Conservation (phyloP, 257 asterid species). For the Forsythia viridissima region DNA sequence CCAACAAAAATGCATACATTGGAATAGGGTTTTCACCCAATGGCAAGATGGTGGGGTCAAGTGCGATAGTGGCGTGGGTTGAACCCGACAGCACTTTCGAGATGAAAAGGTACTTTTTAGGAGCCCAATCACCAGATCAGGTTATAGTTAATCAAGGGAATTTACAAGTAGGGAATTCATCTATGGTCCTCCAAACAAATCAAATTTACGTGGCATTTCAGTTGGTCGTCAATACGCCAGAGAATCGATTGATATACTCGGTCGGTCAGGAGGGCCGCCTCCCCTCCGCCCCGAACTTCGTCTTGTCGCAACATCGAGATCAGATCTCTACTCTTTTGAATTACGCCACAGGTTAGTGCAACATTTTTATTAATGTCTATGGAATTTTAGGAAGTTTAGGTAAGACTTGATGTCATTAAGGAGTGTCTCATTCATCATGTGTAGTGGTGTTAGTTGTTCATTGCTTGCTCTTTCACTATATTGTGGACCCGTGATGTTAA, state of each 20-base stretch:
- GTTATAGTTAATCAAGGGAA: slow-evolving; percentile 46
- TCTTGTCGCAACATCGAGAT: slow-evolving; percentile 47
- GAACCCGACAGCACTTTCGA: slow-evolving; percentile 20
- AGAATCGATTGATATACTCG: slow-evolving; percentile 54
- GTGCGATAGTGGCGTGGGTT: slow-evolving; percentile 73
- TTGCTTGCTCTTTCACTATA: background rate
- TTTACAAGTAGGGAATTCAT: slow-evolving; percentile 44
- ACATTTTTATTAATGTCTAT: background rate
- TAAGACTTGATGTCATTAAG: slow-evolving; percentile 10
- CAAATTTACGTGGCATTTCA: slow-evolving; percentile 64
- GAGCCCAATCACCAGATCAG: slow-evolving; percentile 43
- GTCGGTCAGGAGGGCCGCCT: slow-evolving; percentile 49
- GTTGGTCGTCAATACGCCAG: slow-evolving; percentile 43
- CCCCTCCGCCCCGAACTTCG: slow-evolving; percentile 37
- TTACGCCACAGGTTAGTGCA: slow-evolving; percentile 64
- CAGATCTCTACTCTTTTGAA: slow-evolving; percentile 47
- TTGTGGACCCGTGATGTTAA: background rate
- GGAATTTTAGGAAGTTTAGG: background rate
- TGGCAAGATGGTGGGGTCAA: slow-evolving; percentile 79
- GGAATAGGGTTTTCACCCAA: slow-evolving; percentile 71
- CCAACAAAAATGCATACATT: slow-evolving; percentile 52
- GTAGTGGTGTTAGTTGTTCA: background rate
- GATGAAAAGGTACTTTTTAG: slow-evolving; percentile 49
- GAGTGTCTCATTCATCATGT: background rate
- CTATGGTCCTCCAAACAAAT: slow-evolving; percentile 32